phyloP scores from a whole-genome alignment of 768 basidiomycete genomes.

The Lentinula raphanica region DNA sequence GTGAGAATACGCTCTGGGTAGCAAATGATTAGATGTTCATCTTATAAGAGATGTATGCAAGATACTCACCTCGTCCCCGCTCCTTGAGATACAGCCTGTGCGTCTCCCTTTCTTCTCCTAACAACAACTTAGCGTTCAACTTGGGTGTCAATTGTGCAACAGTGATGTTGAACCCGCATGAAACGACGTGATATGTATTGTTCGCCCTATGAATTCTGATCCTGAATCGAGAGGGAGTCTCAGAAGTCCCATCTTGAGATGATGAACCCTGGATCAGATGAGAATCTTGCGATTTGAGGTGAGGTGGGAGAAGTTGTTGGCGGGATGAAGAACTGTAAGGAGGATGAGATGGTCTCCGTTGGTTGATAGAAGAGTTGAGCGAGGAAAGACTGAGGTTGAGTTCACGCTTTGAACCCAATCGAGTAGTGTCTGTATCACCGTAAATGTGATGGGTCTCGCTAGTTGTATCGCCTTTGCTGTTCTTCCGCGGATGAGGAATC shows the following conservation, averaged over 20 bases:
- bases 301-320: not conserved
- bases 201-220: constrained; percentile 78
- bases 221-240: constrained; percentile 32
- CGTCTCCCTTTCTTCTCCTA: constrained; percentile 46
- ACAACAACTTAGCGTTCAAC: constrained; percentile 54
- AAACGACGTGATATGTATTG: constrained; percentile 65
- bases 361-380: not conserved
- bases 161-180: constrained; percentile 57
- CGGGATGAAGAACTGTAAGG: not conserved
- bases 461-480: not conserved
- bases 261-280: not conserved
- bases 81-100: constrained; percentile 74
- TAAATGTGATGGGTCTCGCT: not conserved
- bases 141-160: constrained; percentile 60
- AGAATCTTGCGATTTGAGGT: not conserved
- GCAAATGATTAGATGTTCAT: not conserved
- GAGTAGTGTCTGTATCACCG: not conserved
- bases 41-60: not conserved
- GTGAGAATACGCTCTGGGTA: constrained; percentile 74
- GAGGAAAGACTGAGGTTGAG: not conserved
- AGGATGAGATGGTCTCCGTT: not conserved
- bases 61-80: constrained; percentile 58
- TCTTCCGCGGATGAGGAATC: not conserved
- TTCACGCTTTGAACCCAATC: not conserved
- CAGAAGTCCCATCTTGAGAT: not conserved